Evolutionary conservation across 2,329 filamentous ascomycete genomes (phyloP).

Genomic region (Xylaria sp.): DNA sequence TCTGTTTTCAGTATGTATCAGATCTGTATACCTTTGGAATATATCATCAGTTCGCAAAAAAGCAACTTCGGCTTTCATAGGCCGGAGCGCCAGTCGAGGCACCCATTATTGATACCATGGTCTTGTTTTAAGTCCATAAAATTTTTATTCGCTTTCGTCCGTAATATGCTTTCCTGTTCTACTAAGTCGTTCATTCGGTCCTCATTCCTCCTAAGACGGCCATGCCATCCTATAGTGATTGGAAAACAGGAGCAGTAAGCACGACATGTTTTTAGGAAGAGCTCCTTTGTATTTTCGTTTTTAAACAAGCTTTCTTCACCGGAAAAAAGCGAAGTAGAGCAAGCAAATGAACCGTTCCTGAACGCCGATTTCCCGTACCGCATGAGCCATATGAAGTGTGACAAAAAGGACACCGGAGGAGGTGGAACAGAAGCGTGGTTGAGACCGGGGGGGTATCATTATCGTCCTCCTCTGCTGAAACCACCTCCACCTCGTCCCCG

Average conservation of each 20-base stretch:
- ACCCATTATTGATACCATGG: too few relatives aligned
- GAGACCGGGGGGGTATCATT: constrained; percentile 22
- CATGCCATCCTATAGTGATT: neutral
- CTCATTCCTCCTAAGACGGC: neutral
- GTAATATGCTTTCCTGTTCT: too few relatives aligned
- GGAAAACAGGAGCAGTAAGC: neutral
- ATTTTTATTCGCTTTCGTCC: neutral
- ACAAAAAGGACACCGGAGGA: constrained; percentile 9
- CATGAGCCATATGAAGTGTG: constrained; percentile 29
- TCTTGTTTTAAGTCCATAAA: too few relatives aligned
- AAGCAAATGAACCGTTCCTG: constrained; percentile 25
- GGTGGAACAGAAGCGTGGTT: constrained; percentile 8
- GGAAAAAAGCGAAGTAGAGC: neutral
- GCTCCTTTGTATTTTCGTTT: constrained; percentile 2
- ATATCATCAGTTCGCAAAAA: too few relatives aligned
- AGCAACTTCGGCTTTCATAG: too few relatives aligned
- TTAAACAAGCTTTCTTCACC: constrained; percentile 3
- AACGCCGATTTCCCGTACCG: constrained; percentile 36
- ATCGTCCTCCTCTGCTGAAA: constrained; percentile 35
- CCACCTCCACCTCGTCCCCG: constrained; percentile 32
- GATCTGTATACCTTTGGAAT: too few relatives aligned
- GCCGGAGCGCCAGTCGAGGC: too few relatives aligned
- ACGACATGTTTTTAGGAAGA: neutral
- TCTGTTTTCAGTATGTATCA: too few relatives aligned
- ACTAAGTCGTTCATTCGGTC: neutral